Conservation (phyloP, 805 yeast genomes). For the Blastobotrys terrestris region DNA sequence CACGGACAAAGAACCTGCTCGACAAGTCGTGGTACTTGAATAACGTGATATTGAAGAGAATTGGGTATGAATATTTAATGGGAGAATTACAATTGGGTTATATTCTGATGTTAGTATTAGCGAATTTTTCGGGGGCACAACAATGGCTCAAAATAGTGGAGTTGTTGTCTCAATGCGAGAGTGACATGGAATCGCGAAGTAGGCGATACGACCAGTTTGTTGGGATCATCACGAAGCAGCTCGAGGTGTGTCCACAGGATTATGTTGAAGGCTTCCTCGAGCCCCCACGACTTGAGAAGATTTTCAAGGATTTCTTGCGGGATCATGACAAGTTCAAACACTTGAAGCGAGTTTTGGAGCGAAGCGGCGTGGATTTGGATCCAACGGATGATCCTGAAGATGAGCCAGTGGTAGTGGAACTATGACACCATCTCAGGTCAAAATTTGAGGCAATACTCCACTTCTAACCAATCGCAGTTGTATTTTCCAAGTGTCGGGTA, state of each 20-base stretch:
- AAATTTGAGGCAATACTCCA: background rate
- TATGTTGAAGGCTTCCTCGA: constrained; percentile 35
- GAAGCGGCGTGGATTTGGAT: background rate
- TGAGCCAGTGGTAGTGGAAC: constrained; percentile 1
- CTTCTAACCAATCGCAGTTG: background rate
- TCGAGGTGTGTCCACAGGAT: constrained; percentile 38
- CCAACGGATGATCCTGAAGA: constrained; percentile 6
- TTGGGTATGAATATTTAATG: constrained; percentile 30
- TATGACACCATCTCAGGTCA: background rate
- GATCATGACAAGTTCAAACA: background rate
- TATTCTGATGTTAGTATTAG: constrained; percentile 44
- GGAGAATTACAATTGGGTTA: constrained; percentile 54
- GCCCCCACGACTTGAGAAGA: constrained; percentile 9
- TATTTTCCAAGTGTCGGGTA: background rate
- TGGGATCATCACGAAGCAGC: constrained; percentile 32
- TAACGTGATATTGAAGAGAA: constrained; percentile 27
- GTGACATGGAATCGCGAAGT: constrained; percentile 24
- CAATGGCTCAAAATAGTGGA: constrained; percentile 57
- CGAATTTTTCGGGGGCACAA: constrained; percentile 55
- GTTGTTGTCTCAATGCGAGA: constrained; percentile 36
- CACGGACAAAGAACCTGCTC: constrained; percentile 44
- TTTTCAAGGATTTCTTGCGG: background rate
- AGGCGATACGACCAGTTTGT: constrained; percentile 32
- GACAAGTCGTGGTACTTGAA: constrained; percentile 60
- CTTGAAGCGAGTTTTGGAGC: background rate